Evolutionary conservation across 768 basidiomycete genomes (phyloP), one percentile per base, ranked within the genome.

Genomic region (Leucocoprinus leucothites): DNA sequence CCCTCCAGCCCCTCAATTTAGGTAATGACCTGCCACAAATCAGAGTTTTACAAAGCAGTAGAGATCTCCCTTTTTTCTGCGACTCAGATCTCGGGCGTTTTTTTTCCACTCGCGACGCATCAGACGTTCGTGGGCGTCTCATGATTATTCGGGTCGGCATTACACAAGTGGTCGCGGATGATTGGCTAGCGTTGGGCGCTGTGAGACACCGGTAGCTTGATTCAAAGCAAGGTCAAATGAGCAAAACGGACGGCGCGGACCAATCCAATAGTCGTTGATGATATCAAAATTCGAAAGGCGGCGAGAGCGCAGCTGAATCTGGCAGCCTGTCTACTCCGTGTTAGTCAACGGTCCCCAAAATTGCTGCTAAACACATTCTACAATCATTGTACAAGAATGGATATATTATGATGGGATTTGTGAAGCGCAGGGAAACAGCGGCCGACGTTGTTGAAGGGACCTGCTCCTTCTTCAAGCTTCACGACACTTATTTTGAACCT

Each of bases 331-430:
- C 45, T 48, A 41, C 21, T 43, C 31, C 48, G 58, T 56, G 48
- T 36, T 54, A 36, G 45, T 54, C 36, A 48, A 51, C 19, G 35
- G 42, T 36, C 14, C 18, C 21, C 26, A 38, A 53, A 25, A 57
- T 46, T 42, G 40, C 41, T 51, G 45, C 53, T 53, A 51, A 57
- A 60, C 58, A 53, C 61, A 57, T 53, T 62, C 62, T 59, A 65
- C n/a, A 38, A 38, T 38, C 38, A 57, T 42, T 57, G 50, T 47
- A 60, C 64, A 44, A 40, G 55, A 64, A 64, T 57, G 64, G 66
- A 60, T 67, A 67, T 59, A 67, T 67, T 67, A 57, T 62, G 61
- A 63, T 57, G 58, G 60, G 63, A 63, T 63, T 57, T 61, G 58
- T 53, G 57, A 38, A 50, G 7, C 18, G n/a, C 28, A 40, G 31